Base-by-base conservation (phyloP, 208 protist genomes). In the Leishmania tarentolae region DNA sequence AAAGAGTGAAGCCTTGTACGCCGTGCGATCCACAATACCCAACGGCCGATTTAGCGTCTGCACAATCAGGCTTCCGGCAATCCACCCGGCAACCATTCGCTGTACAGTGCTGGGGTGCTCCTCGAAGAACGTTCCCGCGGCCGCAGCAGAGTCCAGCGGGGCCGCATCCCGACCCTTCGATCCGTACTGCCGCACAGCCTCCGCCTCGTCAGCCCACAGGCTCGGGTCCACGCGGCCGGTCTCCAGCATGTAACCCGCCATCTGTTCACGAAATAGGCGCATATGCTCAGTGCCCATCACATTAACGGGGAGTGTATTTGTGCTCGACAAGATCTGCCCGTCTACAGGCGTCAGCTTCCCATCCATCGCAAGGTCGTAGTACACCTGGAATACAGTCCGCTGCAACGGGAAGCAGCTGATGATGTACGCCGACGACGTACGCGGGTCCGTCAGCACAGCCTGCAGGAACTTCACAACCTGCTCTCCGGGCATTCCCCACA, bases 11-110 rank as follows among this genome's bases (percentile, higher is more conserved):
- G 40, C 35, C 76, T 78, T 42, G 81, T 84, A 92, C 24, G 76
- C 68, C 1, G 42, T 24, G 1, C 87, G 82, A 78, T 83, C 59
- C 40, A 24, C 8, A n/a, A 75, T 76, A 72, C 81, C 85, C 13
- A 65, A 11, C 59, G 59, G n/a, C 7, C 17, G 3, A 37, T 19
- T 4, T 52, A 94, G 72, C 21, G 86, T 76, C 59, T 75, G 47
- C 37, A 81, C 9, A 0, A 92, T 24, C 57, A 83, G 79, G 35
- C 70, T 82, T 1, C 83, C 90, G 17, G 63, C 37, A 5, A 92
- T 37, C 88, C 90, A 94, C 37, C 90, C 88, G 6, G 72, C 73
- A 28, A 94, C 44, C 81, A 87, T 90, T 46, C 87, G 47, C 78
- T 84, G 83, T 2, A 71, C 78, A 8, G 70, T 69, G 47, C 57